These are phyloP conservation scores for Avicennia marina DNA, from an alignment of 257 asterid genomes.

Conservation along the genomic window DNA sequence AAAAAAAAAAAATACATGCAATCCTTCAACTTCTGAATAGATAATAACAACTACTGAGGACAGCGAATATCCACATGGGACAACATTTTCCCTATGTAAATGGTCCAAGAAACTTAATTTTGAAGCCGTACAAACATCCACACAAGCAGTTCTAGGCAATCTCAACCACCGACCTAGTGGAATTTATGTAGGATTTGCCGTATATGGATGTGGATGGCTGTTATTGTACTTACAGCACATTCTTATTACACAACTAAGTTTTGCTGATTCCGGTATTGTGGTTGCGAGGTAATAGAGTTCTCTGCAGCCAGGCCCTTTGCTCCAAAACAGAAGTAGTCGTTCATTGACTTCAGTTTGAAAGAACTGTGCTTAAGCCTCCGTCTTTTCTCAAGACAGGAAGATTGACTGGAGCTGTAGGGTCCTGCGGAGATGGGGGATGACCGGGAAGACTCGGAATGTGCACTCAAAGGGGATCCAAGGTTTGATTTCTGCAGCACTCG, in stretches of 20 bases:
- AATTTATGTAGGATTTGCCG: too few relatives aligned
- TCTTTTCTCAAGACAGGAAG: slow-evolving; percentile 22
- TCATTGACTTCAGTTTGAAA: slow-evolving; percentile 38
- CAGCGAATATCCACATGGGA: too few relatives aligned
- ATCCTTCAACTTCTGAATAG: too few relatives aligned
- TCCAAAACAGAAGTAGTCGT: slow-evolving; percentile 49
- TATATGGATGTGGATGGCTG: too few relatives aligned
- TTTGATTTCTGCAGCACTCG: slow-evolving; percentile 32
- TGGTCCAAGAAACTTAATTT: too few relatives aligned
- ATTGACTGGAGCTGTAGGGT: slow-evolving; percentile 20
- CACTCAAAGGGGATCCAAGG: slow-evolving; percentile 30
- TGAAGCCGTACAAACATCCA: too few relatives aligned
- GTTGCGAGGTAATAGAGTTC: slow-evolving; percentile 12
- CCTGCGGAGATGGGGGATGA: slow-evolving; percentile 27
- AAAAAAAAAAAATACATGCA: too few relatives aligned
- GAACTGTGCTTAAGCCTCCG: slow-evolving; percentile 34
- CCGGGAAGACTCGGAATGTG: slow-evolving; percentile 41
- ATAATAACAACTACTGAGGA: too few relatives aligned
- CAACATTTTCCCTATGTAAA: too few relatives aligned
- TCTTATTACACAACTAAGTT: not conserved
- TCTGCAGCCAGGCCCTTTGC: slow-evolving; percentile 45
- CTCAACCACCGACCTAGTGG: too few relatives aligned
- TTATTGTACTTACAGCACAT: too few relatives aligned
- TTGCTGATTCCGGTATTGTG: not conserved
- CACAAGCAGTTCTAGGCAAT: too few relatives aligned